Base-by-base conservation (phyloP, 768 basidiomycete genomes). In the Collybia sordida region DNA sequence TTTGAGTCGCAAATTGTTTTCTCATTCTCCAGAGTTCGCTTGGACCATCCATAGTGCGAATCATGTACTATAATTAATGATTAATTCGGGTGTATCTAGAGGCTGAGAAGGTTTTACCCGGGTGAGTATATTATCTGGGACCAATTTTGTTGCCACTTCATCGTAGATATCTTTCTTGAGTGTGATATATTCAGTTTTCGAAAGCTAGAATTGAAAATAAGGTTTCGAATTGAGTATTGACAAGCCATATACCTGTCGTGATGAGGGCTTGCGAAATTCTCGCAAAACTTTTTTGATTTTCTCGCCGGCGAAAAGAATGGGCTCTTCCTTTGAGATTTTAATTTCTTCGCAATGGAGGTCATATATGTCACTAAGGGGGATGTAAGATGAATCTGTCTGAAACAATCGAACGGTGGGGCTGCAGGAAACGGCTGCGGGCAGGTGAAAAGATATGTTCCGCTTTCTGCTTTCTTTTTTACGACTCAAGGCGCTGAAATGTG, bases 1-100 rank as follows among this genome's bases (percentile, higher is more conserved):
- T 74, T 63, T 98, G 95, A 35, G 88, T 66, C 7, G 95, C 87
- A 67, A 98, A 97, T 69, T 98, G 95, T 71, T 97, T 98, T 52
- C 97, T 85, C 84, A 98, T 93, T 52, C 90, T 80, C 96, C 96
- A 99, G 3, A 98, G 77, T 59, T 94, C 91, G 49, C 82, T 81
- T 4, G 95, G 84, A 2, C 79, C 80, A 40, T 78, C 72, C 91
- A 98, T 96, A 19, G 88, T 87, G 27, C 81, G 82, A 35, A 84
- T 76, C 89, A 99, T 91, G 65, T 94, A 98, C 97, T 99, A 48
- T 37, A 47, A 45, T 22, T 40, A 36, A 22, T 8, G 9, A 15
- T 31, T 21, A 38, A 40, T 22, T 37, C 50, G 41, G 18, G 47
- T 37, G 28, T 12, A n/a, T 22, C 46, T 53, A 22, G 46, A 41